Conservation (phyloP, 2,329 filamentous ascomycete genomes). For the Xylariaceae sp. region DNA sequence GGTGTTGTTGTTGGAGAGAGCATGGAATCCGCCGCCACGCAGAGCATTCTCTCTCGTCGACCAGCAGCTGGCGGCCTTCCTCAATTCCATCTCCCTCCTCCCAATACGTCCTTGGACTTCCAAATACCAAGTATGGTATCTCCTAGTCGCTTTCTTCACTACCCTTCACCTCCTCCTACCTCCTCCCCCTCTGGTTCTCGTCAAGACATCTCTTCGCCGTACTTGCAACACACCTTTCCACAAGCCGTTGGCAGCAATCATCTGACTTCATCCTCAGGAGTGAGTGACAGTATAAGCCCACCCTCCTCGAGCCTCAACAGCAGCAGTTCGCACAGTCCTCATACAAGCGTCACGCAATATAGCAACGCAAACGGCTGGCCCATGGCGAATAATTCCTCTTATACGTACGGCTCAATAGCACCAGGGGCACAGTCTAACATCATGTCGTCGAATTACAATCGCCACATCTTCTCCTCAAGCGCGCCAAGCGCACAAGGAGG, state of each 20-base stretch:
- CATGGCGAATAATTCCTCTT: constrained; percentile 46
- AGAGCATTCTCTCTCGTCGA: constrained; percentile 65
- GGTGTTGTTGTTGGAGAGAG: constrained; percentile 15
- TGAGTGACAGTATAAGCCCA: constrained; percentile 57
- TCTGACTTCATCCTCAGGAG: constrained; percentile 45
- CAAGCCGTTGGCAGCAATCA: constrained; percentile 13
- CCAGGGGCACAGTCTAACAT: constrained; percentile 45
- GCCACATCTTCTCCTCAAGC: constrained; percentile 33
- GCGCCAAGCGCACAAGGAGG: constrained; percentile 24
- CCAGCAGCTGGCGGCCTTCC: constrained; percentile 66
- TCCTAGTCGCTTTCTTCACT: constrained; percentile 16
- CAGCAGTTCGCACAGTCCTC: constrained; percentile 55
- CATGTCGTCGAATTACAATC: constrained; percentile 44
- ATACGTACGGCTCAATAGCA: constrained; percentile 56
- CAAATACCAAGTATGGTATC: constrained; percentile 36
- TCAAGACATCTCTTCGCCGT: constrained; percentile 9
- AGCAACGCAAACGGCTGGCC: constrained; percentile 58
- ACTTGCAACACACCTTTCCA: constrained; percentile 6
- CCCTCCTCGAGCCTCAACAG: constrained; percentile 59
- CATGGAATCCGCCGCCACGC: constrained; percentile 30
- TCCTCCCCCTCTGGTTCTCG: constrained; percentile 7
- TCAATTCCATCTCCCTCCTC: constrained; percentile 33
- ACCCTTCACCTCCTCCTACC: constrained; percentile 13
- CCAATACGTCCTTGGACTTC: constrained; percentile 33
- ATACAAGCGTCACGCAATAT: constrained; percentile 50